phyloP scores from a whole-genome alignment of 2,329 filamentous ascomycete species.

The Lecanoromycetidae sp. region DNA sequence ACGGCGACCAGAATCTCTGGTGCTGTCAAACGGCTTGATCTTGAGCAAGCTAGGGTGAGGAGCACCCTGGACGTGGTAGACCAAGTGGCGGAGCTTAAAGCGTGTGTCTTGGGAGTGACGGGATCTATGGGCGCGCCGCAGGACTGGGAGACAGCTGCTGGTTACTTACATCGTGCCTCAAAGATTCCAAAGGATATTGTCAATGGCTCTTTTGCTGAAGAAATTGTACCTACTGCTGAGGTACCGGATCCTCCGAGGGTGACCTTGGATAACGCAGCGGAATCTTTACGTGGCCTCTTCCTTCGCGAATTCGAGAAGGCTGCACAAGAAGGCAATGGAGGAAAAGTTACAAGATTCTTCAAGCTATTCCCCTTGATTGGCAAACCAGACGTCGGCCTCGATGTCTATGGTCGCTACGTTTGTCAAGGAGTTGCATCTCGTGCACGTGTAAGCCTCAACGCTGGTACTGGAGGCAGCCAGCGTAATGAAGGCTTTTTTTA shows the following conservation, averaged over 20 bases:
- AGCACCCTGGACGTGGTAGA: conserved; percentile 85
- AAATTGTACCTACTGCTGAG: conserved; percentile 89
- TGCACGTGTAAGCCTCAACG: conserved; percentile 68
- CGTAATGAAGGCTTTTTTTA: conserved; percentile 78
- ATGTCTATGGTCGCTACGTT: conserved; percentile 92
- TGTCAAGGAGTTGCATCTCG: conserved; percentile 84
- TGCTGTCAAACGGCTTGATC: conserved; percentile 75
- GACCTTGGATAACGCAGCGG: conserved; percentile 75
- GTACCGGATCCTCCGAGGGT: conserved; percentile 82
- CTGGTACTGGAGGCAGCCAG: conserved; percentile 47
- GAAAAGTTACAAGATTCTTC: conserved; percentile 90
- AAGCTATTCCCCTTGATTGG: conserved; percentile 94
- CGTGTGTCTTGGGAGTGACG: conserved; percentile 85
- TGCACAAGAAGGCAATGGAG: conserved; percentile 71
- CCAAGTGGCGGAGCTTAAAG: conserved; percentile 92
- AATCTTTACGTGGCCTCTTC: conserved; percentile 82
- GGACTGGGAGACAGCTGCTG: conserved; percentile 95
- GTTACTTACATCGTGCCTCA: conserved; percentile 71
- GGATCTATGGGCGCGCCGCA: conserved; percentile 96
- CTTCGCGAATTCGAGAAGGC: conserved; percentile 91
- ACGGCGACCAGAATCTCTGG: conserved; percentile 77
- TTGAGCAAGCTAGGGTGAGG: conserved; percentile 84
- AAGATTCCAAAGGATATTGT: conserved; percentile 71
- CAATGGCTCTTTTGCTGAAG: conserved; percentile 72
- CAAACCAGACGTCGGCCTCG: conserved; percentile 73